Evolutionary conservation across 1,284 basidiomycete species (phyloP).

Genomic region (Stygiomarasmius scandens): DNA sequence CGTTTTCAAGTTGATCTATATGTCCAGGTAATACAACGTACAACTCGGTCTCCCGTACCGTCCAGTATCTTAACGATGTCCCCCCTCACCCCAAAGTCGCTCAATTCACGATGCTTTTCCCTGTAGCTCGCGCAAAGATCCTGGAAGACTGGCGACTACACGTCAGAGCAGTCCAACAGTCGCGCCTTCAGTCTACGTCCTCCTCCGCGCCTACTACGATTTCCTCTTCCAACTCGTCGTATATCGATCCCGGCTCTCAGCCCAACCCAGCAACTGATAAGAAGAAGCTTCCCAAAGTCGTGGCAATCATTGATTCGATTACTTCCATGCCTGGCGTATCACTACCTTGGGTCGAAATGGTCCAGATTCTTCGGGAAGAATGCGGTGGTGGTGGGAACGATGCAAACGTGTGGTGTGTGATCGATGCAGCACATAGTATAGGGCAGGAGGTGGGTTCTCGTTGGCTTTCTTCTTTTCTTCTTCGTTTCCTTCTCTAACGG

Average conservation of each 20-base stretch:
- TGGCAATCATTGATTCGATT: slow-evolving; percentile 80
- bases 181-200: neutral
- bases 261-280: slow-evolving; percentile 31
- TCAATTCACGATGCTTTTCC: slow-evolving; percentile 60
- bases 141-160: slow-evolving; percentile 55
- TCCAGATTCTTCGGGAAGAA: slow-evolving; percentile 62
- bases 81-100: slow-evolving; percentile 55
- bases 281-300: slow-evolving; percentile 28
- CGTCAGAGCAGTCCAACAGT: slow-evolving; percentile 18
- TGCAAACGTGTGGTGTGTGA: slow-evolving; percentile 61
- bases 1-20: neutral
- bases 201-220: neutral
- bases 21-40: slow-evolving; percentile 71
- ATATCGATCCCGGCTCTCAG: slow-evolving; percentile 16
- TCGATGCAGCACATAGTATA: slow-evolving; percentile 88
- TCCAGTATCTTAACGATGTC: slow-evolving; percentile 63
- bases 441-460: slow-evolving; percentile 51
- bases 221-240: too few relatives aligned
- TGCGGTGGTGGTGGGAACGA: slow-evolving; percentile 29
- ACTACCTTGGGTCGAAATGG: slow-evolving; percentile 83
- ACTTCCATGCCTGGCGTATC: slow-evolving; percentile 69
- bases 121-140: slow-evolving; percentile 64
- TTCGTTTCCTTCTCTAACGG: neutral
- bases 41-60: slow-evolving; percentile 55
- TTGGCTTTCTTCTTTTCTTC: neutral